Conservation (phyloP, 345 rosid species). For the Cardiospermum halicacabum region DNA sequence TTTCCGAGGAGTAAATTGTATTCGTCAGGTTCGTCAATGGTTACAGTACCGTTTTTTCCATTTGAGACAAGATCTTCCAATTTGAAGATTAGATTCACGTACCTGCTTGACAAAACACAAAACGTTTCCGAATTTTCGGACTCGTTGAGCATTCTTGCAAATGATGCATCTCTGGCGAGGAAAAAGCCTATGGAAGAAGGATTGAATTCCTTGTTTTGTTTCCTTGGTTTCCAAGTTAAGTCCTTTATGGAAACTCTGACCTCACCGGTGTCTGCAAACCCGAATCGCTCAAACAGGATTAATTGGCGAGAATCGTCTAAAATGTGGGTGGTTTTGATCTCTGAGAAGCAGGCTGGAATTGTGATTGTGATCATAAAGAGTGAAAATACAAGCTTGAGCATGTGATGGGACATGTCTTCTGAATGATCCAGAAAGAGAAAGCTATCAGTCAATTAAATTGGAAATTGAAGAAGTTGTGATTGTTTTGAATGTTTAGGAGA, state of each 20-base stretch:
- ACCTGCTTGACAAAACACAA: slow-evolving; percentile 37
- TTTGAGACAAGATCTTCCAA: slow-evolving; percentile 22
- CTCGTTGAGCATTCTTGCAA: slow-evolving; percentile 26
- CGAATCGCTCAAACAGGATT: slow-evolving; percentile 48
- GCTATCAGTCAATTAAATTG: not conserved
- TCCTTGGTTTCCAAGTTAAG: slow-evolving; percentile 25
- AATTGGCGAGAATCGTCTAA: slow-evolving; percentile 29
- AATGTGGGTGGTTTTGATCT: slow-evolving; percentile 39
- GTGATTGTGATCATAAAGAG: slow-evolving; percentile 15
- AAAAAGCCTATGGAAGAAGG: slow-evolving; percentile 46
- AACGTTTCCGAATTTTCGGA: slow-evolving; percentile 6
- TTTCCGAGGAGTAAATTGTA: slow-evolving; percentile 41
- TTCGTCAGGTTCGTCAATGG: slow-evolving; percentile 26
- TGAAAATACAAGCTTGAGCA: not conserved
- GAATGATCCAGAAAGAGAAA: not conserved
- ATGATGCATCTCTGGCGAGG: slow-evolving; percentile 22
- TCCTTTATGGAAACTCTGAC: slow-evolving; percentile 25
- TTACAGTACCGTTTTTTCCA: slow-evolving; percentile 20
- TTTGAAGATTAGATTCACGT: slow-evolving; percentile 24
- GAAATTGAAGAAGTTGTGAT: not conserved
- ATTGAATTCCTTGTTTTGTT: slow-evolving; percentile 7
- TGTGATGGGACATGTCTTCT: not conserved
- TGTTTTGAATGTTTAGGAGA: slow-evolving; percentile 13
- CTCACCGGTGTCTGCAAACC: slow-evolving; percentile 33
- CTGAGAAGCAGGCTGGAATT: slow-evolving; percentile 27